Evolutionary conservation across 805 yeast species (phyloP).

Genomic region (Blastobotrys attinorum): DNA sequence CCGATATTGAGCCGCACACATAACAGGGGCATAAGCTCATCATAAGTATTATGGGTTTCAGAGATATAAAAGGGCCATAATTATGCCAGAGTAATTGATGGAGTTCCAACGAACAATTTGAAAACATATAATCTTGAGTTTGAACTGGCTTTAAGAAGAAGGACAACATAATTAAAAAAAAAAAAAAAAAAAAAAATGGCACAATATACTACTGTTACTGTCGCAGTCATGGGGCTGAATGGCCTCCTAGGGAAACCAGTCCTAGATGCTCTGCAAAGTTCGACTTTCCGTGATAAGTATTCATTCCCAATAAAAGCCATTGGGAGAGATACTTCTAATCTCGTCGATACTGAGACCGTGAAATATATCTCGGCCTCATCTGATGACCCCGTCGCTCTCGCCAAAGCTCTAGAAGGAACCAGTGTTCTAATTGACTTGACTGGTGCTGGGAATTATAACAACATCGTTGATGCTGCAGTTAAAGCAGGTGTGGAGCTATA

Average conservation of each 20-base stretch:
- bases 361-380: slow-evolving; percentile 7
- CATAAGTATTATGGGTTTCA: no score
- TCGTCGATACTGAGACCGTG: slow-evolving; percentile 19
- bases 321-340: slow-evolving; percentile 37
- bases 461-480: slow-evolving; percentile 31
- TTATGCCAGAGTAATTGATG: no score
- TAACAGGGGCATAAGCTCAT: no score
- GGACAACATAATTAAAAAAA: no score
- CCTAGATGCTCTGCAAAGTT: slow-evolving; percentile 36
- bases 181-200: no score
- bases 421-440: slow-evolving; percentile 42
- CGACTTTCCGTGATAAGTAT: slow-evolving; percentile 24
- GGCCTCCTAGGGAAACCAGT: slow-evolving; percentile 45
- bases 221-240: slow-evolving; percentile 45
- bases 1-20: no score
- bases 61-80: no score
- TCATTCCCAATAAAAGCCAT: slow-evolving; percentile 43
- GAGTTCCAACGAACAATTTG: no score
- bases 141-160: no score
- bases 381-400: slow-evolving; percentile 10
- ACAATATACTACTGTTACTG: no score
- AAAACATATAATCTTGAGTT: no score
- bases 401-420: slow-evolving; percentile 34
- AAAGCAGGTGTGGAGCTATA: slow-evolving; percentile 41
- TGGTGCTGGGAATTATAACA: not conserved